Evolutionary conservation across 2,329 filamentous ascomycete species (phyloP).

Genomic region (Colletotrichum australisinense): DNA sequence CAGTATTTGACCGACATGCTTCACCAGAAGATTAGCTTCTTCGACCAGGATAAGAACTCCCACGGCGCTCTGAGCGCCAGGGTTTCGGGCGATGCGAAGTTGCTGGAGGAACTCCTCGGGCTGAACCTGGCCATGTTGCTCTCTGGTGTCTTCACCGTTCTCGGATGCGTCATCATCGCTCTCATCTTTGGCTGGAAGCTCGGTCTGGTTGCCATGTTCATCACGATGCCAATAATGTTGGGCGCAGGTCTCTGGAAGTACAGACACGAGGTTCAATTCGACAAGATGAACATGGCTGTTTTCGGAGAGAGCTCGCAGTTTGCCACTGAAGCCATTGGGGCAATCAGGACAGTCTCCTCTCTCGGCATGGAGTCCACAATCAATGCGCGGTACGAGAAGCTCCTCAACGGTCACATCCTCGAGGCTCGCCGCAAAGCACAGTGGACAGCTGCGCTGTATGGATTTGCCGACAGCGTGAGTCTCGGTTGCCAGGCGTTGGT

Average conservation of each 20-base stretch:
- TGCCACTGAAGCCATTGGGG: slow-evolving; percentile 70
- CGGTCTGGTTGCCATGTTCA: slow-evolving; percentile 49
- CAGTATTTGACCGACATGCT: slow-evolving; percentile 45
- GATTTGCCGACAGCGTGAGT: slow-evolving; percentile 51
- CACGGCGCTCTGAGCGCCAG: slow-evolving; percentile 42
- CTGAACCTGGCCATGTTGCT: slow-evolving; percentile 45
- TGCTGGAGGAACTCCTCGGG: slow-evolving; percentile 46
- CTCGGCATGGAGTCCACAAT: slow-evolving; percentile 71
- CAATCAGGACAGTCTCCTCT: slow-evolving; percentile 71
- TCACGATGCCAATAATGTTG: slow-evolving; percentile 48
- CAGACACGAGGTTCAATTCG: slow-evolving; percentile 64
- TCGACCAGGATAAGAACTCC: slow-evolving; percentile 44
- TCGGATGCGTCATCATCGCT: slow-evolving; percentile 44
- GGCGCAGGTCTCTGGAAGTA: slow-evolving; percentile 51
- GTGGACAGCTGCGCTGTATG: slow-evolving; percentile 47
- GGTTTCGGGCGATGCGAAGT: slow-evolving; percentile 44
- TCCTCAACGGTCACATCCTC: slow-evolving; percentile 48
- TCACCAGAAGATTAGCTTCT: slow-evolving; percentile 43
- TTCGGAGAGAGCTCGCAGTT: slow-evolving; percentile 72
- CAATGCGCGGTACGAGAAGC: slow-evolving; percentile 48
- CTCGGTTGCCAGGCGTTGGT: slow-evolving; percentile 59
- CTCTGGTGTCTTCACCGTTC: slow-evolving; percentile 43
- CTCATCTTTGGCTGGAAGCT: slow-evolving; percentile 51
- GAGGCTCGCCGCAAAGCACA: slow-evolving; percentile 45
- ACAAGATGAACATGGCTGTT: slow-evolving; percentile 66